Evolutionary conservation across 495 filamentous ascomycete species (phyloP).

Genomic region (Melanomma pulvis-pyrius): DNA sequence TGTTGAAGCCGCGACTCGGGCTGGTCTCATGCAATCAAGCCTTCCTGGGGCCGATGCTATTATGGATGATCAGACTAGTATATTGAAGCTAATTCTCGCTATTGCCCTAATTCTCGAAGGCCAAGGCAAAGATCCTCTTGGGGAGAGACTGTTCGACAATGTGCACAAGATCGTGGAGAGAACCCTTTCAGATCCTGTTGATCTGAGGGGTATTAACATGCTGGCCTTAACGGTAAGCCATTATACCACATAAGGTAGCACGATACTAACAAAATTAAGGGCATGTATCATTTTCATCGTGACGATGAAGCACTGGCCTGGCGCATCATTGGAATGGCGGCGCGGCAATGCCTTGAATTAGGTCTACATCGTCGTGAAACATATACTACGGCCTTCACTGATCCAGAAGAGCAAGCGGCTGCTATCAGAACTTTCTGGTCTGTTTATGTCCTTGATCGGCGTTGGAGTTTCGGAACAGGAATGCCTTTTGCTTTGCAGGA

Average conservation of each 20-base stretch:
- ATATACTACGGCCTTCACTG: constrained; percentile 64
- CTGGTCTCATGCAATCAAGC: constrained; percentile 59
- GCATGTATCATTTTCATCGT: constrained; percentile 81
- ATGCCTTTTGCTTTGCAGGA: constrained; percentile 82
- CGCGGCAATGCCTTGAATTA: constrained; percentile 76
- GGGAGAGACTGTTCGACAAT: constrained; percentile 67
- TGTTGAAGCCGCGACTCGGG: constrained; percentile 65
- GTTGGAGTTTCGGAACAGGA: constrained; percentile 82
- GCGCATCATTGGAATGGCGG: constrained; percentile 74
- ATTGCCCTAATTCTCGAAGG: constrained; percentile 73
- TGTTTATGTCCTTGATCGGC: constrained; percentile 74
- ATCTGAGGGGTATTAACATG: constrained; percentile 71
- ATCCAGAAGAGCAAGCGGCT: constrained; percentile 61
- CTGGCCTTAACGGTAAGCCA: constrained; percentile 67
- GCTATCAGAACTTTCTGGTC: constrained; percentile 77
- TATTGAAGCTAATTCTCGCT: constrained; percentile 80
- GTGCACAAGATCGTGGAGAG: constrained; percentile 70
- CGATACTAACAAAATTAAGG: constrained; percentile 49
- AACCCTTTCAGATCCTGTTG: constrained; percentile 66
- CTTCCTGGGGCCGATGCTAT: constrained; percentile 64
- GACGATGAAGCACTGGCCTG: constrained; percentile 82
- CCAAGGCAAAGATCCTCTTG: constrained; percentile 73
- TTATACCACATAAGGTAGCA: neutral
- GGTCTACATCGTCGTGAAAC: constrained; percentile 78
- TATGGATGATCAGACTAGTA: constrained; percentile 66